These are phyloP conservation scores for Septoria linicola DNA, from an alignment of 2,329 filamentous ascomycete species.

Conservation along the genomic window DNA sequence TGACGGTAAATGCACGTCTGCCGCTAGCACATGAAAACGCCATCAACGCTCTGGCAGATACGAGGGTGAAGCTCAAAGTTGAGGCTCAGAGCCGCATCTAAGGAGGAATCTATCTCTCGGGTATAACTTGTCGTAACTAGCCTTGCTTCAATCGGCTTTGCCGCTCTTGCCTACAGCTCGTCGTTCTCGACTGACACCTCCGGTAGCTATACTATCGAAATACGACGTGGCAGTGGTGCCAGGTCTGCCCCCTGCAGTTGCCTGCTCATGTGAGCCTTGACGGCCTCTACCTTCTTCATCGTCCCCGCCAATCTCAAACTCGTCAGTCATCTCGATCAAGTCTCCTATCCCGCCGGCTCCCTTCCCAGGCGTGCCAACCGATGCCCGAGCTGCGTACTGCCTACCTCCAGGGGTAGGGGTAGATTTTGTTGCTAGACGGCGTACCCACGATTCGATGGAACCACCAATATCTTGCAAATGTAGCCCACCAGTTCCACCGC, in stretches of 20 bases:
- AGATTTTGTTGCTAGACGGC: constrained; percentile 71
- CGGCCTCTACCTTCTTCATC: constrained; percentile 32
- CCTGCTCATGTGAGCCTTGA: constrained; percentile 23
- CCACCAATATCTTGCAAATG: constrained; percentile 79
- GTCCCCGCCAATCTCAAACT: constrained; percentile 45
- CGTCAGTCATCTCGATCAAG: constrained; percentile 70
- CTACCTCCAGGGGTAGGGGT: constrained; percentile 15
- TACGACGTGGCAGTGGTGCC: constrained; percentile 34
- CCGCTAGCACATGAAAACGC: too few relatives aligned
- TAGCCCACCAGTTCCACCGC: constrained; percentile 35
- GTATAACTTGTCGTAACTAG: too few relatives aligned
- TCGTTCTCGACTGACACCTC: constrained; percentile 22
- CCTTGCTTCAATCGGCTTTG: constrained; percentile 35
- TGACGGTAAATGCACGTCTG: too few relatives aligned
- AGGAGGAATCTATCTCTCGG: too few relatives aligned
- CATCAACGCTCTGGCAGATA: too few relatives aligned
- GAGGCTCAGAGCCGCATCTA: too few relatives aligned
- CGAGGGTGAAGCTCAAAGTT: too few relatives aligned
- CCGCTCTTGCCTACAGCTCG: constrained; percentile 28
- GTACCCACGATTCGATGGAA: constrained; percentile 85
- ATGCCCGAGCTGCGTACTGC: constrained; percentile 28
- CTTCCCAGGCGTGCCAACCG: constrained; percentile 33
- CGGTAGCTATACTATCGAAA: constrained; percentile 27
- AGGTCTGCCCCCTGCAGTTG: constrained; percentile 14
- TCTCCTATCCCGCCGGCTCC: constrained; percentile 56